A percentile compares a stretch with the other conserved stretches of the same genome.
Evolutionary conservation across 768 basidiomycete genomes (phyloP).

Genomic region (Tricholoma flavovirens): DNA sequence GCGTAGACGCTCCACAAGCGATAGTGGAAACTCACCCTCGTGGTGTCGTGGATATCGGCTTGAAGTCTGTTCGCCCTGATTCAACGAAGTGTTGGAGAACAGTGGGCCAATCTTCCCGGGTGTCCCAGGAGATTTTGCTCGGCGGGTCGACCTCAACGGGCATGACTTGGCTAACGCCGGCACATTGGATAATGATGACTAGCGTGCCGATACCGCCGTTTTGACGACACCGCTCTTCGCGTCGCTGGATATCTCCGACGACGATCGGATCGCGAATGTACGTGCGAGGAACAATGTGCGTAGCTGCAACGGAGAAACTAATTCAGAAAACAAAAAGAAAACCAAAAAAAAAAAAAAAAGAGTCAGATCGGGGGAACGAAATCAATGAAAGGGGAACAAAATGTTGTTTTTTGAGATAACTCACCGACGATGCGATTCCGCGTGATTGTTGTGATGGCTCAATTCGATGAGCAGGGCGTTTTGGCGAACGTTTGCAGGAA

Average conservation of each 20-base stretch:
- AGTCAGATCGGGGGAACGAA: constrained; percentile 11
- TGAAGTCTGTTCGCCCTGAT: constrained; percentile 68
- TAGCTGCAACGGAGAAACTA: constrained; percentile 64
- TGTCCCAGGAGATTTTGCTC: constrained; percentile 70
- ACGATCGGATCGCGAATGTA: constrained; percentile 76
- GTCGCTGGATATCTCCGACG: constrained; percentile 67
- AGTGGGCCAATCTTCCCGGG: constrained; percentile 64
- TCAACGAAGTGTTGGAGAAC: constrained; percentile 70
- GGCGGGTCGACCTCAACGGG: constrained; percentile 83
- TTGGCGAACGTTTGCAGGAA: constrained; percentile 75
- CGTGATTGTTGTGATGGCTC: constrained; percentile 40
- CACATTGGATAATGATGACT: constrained; percentile 73
- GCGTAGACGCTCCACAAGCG: constrained; percentile 5
- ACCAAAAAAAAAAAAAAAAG: too few species aligned
- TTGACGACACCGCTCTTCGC: constrained; percentile 73
- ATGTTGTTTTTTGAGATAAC: constrained; percentile 27
- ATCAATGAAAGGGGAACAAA: constrained; percentile 6
- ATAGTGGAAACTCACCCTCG: constrained; percentile 50
- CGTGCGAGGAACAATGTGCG: constrained; percentile 65
- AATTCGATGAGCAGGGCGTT: constrained; percentile 72
- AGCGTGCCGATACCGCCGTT: constrained; percentile 73
- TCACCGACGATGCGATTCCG: constrained; percentile 62
- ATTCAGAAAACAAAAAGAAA: too few species aligned
- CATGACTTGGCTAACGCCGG: constrained; percentile 73
- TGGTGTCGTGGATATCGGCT: constrained; percentile 74